Evolutionary conservation across 305 asterid genomes (phyloP).

Genomic region (Fraxinus sp.): DNA sequence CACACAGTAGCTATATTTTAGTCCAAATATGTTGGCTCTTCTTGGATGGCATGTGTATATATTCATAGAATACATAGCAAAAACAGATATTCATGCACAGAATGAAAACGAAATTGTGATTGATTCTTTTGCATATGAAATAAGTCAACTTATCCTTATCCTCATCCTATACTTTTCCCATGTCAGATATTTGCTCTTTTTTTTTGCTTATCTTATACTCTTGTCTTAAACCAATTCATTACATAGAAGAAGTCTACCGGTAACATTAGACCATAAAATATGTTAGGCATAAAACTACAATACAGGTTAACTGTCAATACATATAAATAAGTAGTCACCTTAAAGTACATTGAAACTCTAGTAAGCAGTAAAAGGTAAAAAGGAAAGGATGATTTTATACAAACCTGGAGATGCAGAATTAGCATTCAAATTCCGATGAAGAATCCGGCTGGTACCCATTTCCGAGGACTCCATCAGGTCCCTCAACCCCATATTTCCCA

Average conservation of each 20-base stretch:
- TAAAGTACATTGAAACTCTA: neutral
- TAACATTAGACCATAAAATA: constrained; percentile 9
- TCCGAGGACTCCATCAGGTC: constrained; percentile 70
- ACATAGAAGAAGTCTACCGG: neutral
- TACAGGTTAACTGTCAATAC: neutral
- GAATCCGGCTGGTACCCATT: constrained; percentile 46
- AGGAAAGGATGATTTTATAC: constrained; percentile 12
- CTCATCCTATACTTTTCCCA: neutral
- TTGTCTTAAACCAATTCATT: neutral
- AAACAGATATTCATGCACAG: neutral
- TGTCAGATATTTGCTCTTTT: neutral
- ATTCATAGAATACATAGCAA: neutral
- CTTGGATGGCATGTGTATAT: neutral
- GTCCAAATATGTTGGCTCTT: neutral
- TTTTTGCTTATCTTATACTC: neutral
- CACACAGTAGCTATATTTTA: neutral
- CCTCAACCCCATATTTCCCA: constrained; percentile 63
- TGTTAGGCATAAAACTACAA: neutral
- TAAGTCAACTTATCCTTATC: neutral
- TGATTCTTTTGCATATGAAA: no score
- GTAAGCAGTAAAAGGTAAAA: neutral
- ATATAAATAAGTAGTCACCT: neutral
- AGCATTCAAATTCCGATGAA: constrained; percentile 47
- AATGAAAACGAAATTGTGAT: neutral
- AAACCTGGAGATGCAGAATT: constrained; percentile 41